Conservation (phyloP, 495 filamentous ascomycete species). For the Pyrenula massariospora region DNA sequence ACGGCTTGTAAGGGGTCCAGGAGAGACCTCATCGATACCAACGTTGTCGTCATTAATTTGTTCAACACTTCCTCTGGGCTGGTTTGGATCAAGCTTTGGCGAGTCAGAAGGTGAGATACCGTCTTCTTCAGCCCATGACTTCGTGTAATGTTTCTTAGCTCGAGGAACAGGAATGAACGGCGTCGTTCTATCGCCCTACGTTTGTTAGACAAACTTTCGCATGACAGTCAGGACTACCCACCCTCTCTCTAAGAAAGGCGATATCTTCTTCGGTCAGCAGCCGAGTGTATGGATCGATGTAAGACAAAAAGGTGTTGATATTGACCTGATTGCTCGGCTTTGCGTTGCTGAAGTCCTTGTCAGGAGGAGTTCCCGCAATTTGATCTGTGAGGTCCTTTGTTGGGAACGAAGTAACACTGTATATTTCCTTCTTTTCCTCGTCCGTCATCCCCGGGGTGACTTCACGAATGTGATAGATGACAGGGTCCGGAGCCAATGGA, state of each 20-base stretch:
- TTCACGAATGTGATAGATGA: conserved; percentile 82
- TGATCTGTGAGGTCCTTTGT: conserved; percentile 65
- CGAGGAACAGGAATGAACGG: conserved; percentile 81
- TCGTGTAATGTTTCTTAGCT: conserved; percentile 73
- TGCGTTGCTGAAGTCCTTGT: conserved; percentile 87
- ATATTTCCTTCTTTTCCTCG: conserved; percentile 74
- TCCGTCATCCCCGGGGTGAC: conserved; percentile 61
- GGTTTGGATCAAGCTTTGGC: conserved; percentile 63
- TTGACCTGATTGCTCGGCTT: conserved; percentile 91
- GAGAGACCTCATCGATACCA: conserved; percentile 83
- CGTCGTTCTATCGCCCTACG: conserved; percentile 60
- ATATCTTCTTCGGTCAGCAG: conserved; percentile 89
- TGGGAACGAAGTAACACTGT: conserved; percentile 76
- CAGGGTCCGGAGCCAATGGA: conserved; percentile 82
- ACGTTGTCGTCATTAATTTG: conserved; percentile 71
- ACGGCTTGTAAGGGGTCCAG: conserved; percentile 75
- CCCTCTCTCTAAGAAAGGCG: conserved; percentile 78
- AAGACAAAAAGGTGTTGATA: conserved; percentile 77
- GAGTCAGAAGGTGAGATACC: conserved; percentile 50
- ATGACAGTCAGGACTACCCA: conserved; percentile 6
- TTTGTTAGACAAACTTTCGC: conserved; percentile 8
- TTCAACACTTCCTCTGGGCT: conserved; percentile 73
- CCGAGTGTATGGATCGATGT: conserved; percentile 83
- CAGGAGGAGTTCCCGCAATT: conserved; percentile 78
- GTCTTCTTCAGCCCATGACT: conserved; percentile 91